A percentile compares a stretch with the other conserved stretches of the same genome.
Evolutionary conservation across 345 rosid species (phyloP).

Genomic region (Gossypium thurberi): DNA sequence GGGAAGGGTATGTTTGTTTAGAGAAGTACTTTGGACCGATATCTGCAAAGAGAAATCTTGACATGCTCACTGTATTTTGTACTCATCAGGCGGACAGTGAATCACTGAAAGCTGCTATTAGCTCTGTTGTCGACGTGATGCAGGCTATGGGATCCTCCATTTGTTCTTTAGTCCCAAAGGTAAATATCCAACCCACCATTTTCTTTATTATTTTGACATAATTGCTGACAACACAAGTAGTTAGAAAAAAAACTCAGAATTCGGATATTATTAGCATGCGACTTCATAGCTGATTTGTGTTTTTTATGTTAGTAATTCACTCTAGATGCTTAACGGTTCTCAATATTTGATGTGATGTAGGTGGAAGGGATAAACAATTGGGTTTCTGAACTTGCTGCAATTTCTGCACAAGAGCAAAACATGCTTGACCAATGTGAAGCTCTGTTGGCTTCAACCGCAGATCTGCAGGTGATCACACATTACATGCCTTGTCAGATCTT

Average conservation of each 20-base stretch:
- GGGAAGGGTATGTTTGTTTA: conserved; percentile 53
- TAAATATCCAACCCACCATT: conserved; percentile 9
- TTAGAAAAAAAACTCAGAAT: background rate
- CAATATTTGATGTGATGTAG: conserved; percentile 19
- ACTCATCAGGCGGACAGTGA: conserved; percentile 65
- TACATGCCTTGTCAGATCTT: background rate
- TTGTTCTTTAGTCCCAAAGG: conserved; percentile 62
- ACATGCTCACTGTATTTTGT: conserved; percentile 12
- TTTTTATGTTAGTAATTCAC: conserved; percentile 14
- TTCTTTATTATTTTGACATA: background rate
- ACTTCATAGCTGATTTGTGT: conserved; percentile 16
- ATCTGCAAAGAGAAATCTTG: conserved; percentile 14
- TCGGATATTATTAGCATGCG: conserved; percentile 7
- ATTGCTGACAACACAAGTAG: background rate
- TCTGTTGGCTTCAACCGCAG: conserved; percentile 57
- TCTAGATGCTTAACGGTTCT: conserved; percentile 6
- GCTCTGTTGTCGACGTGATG: conserved; percentile 91
- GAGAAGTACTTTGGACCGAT: background rate
- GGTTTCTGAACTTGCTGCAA: conserved; percentile 60
- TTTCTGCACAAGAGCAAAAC: conserved; percentile 43
- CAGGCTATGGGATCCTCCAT: conserved; percentile 79
- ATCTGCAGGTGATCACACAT: conserved; percentile 53
- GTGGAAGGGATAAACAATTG: conserved; percentile 50
- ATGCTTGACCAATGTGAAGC: conserved; percentile 63
- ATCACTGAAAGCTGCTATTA: conserved; percentile 68